Base-by-base conservation (phyloP, 2,329 filamentous ascomycete species). In the Sclerotinia spermophila region DNA sequence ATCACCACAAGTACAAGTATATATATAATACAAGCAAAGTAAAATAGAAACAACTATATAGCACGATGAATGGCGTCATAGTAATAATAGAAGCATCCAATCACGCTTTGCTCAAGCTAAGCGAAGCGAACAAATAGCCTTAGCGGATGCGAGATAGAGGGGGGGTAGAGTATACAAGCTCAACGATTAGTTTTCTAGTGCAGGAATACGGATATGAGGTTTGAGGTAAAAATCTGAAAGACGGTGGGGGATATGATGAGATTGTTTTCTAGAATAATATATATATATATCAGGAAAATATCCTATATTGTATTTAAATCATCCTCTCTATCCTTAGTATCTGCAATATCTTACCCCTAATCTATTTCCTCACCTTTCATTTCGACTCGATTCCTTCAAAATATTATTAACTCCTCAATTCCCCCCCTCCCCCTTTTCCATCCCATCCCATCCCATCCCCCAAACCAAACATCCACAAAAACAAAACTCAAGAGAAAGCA, bases 191-290 rank as follows among this genome's bases (percentile, higher is more conserved):
- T 53, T 53, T 15, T 27, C 48, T 27, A 17, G n/a, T 11, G 27
- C 1, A 13, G 17, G n/a, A 53, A 53, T 53, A 7, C 13, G 15
- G 15, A 5, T 13, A 51, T 5, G 11, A 51, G 2, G 45, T 5
- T 13, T 51, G 0, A 15, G 6, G n/a, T 13, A 11, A n/a, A n/a
- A 0, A n/a, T 13, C 15, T 51, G 11, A 51, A 7, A 44, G 42
- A 51, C 7, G n/a, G n/a, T 4, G 27, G n/a, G n/a, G 11, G 27
- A 27, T 2, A 7, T 51, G 48, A 53, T 53, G 13, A 7, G 15
- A 53, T 27, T 15, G 13, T 27, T 17, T 0, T 53, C 1, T 27
- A 27, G 5, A 27, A 27, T 17, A 53, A 1, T 17, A 0, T 15
- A 3, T 27, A 7, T 24, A 53, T 8, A 27, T 5, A 27, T n/a